A percentile compares a stretch with the other conserved stretches of the same genome.
phyloP scores from a whole-genome alignment of 441 rosid genomes.

The Kokia cookei region DNA sequence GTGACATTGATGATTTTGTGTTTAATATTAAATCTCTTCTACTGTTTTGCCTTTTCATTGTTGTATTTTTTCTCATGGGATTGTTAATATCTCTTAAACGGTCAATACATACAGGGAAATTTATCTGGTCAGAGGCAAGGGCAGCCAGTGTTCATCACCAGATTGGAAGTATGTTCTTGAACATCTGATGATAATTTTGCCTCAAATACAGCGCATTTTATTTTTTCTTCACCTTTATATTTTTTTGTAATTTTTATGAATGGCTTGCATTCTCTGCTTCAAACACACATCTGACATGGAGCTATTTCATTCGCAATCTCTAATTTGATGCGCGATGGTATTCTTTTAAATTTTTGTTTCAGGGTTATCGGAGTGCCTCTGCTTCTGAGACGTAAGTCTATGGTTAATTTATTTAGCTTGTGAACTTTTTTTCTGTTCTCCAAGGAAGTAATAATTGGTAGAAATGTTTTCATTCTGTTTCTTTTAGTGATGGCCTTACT shows the following conservation, averaged over 20 bases:
- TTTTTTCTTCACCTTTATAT: background rate
- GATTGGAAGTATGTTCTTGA: slow-evolving; percentile 65
- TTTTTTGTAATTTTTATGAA: background rate
- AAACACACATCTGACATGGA: background rate
- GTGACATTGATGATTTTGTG: background rate
- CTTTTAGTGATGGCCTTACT: background rate
- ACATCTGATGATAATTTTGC: slow-evolving; percentile 10
- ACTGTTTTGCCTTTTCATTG: background rate
- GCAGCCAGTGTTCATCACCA: slow-evolving; percentile 95
- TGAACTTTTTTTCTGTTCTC: background rate
- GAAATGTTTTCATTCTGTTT: background rate
- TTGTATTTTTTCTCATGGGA: background rate
- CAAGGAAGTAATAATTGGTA: background rate
- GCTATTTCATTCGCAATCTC: slow-evolving; percentile 4
- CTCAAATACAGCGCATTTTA: background rate
- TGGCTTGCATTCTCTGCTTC: slow-evolving; percentile 11
- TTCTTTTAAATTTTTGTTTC: slow-evolving; percentile 30
- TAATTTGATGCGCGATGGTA: slow-evolving; percentile 11
- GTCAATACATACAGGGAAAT: slow-evolving; percentile 60
- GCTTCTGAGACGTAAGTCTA: slow-evolving; percentile 56
- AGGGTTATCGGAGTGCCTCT: slow-evolving; percentile 83
- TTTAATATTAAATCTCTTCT: background rate
- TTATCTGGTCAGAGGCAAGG: slow-evolving; percentile 96
- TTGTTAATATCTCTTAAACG: slow-evolving; percentile 7
- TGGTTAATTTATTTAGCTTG: background rate